Evolutionary conservation across 805 yeast genomes (phyloP).

Genomic region (Jamesozyma spencerorum): DNA sequence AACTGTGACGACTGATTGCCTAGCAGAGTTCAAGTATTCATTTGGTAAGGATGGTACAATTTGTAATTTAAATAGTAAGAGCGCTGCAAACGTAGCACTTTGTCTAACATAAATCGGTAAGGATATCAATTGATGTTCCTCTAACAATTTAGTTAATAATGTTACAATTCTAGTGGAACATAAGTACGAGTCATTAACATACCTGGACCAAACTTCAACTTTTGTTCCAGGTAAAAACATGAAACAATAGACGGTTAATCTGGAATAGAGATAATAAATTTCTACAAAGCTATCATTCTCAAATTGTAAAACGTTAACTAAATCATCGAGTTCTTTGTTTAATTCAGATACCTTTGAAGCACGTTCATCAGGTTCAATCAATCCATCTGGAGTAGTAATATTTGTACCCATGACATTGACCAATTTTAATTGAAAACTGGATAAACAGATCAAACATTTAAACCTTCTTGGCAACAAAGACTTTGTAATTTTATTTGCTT

Average conservation of each 20-base stretch:
- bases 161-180: slow-evolving; percentile 78
- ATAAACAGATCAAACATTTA: slow-evolving; percentile 59
- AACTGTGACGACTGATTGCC: slow-evolving; percentile 89
- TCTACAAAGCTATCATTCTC: slow-evolving; percentile 61
- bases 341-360: slow-evolving; percentile 71
- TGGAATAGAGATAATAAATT: slow-evolving; percentile 67
- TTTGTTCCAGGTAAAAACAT: slow-evolving; percentile 89
- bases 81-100: slow-evolving; percentile 71
- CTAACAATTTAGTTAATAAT: slow-evolving; percentile 60
- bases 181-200: slow-evolving; percentile 71
- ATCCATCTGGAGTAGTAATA: slow-evolving; percentile 79
- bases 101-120: slow-evolving; percentile 82
- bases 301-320: slow-evolving; percentile 56
- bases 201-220: slow-evolving; percentile 74
- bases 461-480: slow-evolving; percentile 52
- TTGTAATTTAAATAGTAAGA: slow-evolving; percentile 72
- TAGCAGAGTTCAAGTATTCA: slow-evolving; percentile 71
- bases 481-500: slow-evolving; percentile 12
- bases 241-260: slow-evolving; percentile 75
- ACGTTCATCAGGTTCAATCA: slow-evolving; percentile 73
- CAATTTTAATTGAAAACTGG: slow-evolving; percentile 76
- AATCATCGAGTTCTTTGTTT: slow-evolving; percentile 66
- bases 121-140: slow-evolving; percentile 63
- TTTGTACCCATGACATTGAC: slow-evolving; percentile 82
- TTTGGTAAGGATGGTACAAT: slow-evolving; percentile 61